Evolutionary conservation across 257 asterid genomes (phyloP), one percentile per base, ranked within the genome.

Genomic region (Ajuga chamaepitys): DNA sequence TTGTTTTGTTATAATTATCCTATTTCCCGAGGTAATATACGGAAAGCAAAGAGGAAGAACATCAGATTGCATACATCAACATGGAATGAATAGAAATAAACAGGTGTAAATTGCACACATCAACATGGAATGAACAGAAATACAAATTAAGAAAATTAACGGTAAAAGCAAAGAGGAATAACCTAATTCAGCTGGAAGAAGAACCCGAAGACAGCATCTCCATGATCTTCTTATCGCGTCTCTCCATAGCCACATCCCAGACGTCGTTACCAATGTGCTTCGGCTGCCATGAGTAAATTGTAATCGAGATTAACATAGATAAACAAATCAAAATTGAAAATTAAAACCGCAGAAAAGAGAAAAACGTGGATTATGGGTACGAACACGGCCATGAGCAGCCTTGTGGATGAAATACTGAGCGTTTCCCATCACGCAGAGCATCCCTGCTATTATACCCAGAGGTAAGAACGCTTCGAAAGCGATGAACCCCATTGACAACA

Each of bases 401-500:
- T 82, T 90, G 91, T 94, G 94, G 82, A 88, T 83, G 79, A 50
- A 75, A 54, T 94, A 86, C 53, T 88, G 99, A 47, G 95, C 88
- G 71, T 94, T 94, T 3, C 99, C 99, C 92, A 86, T 86, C 9
- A 90, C 83, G 71, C 99, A 94, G 34, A 90, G 95, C 85, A 94
- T 81, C 54, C 97, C 97, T 4, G 90, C 99, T 13, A 92, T 92
- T 32, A 92, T 89, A 12, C 98, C 98, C 54, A 92, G 54, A 6
- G 98, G 98, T 47, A 92, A 62, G 66, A 84, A 46, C 24, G 98
- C 98, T 77, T 92, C 97, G 73, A 92, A 54, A 83, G 82, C 78
- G 54, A 70, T 75, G 50, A 83, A 62, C 71, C 65, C 75, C 95
- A 87, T 89, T 17, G 48, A 14, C 53, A 20, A 25, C 21, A 21